These are phyloP conservation scores for Silene conica DNA, from an alignment of 148 eudicot genomes.

Conservation along the genomic window DNA sequence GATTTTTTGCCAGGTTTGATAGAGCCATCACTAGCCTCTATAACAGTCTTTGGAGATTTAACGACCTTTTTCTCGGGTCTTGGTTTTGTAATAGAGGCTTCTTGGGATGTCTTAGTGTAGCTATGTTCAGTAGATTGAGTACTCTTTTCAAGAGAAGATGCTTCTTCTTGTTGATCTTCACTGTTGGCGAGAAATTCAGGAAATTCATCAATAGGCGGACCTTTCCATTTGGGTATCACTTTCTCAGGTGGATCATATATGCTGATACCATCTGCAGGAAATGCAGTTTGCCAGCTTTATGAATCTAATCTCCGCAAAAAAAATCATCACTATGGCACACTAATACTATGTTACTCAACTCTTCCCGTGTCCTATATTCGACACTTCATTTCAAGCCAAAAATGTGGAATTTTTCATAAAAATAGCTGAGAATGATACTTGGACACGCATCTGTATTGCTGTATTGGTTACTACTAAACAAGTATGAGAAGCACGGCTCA, in stretches of 20 bases:
- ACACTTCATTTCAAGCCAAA: too few relatives aligned
- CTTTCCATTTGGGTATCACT: slow-evolving; percentile 86
- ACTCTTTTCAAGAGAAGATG: slow-evolving; percentile 25
- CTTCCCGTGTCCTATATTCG: background rate
- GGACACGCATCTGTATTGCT: too few relatives aligned
- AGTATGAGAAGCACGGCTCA: too few relatives aligned
- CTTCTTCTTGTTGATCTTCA: slow-evolving; percentile 29
- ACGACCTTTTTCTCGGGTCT: slow-evolving; percentile 16
- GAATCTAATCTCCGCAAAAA: background rate
- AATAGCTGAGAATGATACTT: too few relatives aligned
- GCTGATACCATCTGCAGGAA: slow-evolving; percentile 75
- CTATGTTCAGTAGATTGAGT: slow-evolving; percentile 30
- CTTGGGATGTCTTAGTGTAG: slow-evolving; percentile 18
- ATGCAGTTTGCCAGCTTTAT: background rate
- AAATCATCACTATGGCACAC: background rate
- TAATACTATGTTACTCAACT: background rate
- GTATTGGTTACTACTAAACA: too few relatives aligned
- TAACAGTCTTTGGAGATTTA: slow-evolving; percentile 52
- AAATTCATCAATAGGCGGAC: slow-evolving; percentile 59
- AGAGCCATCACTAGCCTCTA: slow-evolving; percentile 86
- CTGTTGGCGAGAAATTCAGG: slow-evolving; percentile 46
- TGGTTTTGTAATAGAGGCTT: slow-evolving; percentile 25
- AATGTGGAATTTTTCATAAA: too few relatives aligned
- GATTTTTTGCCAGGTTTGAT: slow-evolving; percentile 65
- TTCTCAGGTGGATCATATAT: slow-evolving; percentile 89